Evolutionary conservation across 495 filamentous ascomycete genomes (phyloP).

Genomic region (Penicillium chermesinum): DNA sequence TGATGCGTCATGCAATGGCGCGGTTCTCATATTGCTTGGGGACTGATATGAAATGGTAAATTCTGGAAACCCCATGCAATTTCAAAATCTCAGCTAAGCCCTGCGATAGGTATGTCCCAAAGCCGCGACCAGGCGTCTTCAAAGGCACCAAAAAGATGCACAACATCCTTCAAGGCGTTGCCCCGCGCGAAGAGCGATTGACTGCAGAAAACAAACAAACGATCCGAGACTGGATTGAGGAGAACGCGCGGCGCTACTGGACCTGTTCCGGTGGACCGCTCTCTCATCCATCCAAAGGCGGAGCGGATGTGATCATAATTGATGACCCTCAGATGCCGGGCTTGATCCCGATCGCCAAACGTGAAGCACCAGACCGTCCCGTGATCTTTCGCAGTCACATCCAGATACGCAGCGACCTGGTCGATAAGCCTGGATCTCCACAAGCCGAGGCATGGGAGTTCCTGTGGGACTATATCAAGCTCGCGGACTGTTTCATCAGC

Average conservation of each 20-base stretch:
- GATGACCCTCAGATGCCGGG: slow-evolving; percentile 90
- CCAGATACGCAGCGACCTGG: slow-evolving; percentile 73
- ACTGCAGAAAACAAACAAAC: slow-evolving; percentile 52
- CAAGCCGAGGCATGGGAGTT: slow-evolving; percentile 74
- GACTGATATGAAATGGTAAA: slow-evolving; percentile 72
- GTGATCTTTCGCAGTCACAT: slow-evolving; percentile 80
- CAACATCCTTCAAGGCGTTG: slow-evolving; percentile 87
- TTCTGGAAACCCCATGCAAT: background rate
- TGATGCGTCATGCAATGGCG: slow-evolving; percentile 83
- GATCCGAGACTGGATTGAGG: slow-evolving; percentile 68
- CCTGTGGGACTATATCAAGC: slow-evolving; percentile 67
- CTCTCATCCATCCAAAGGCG: slow-evolving; percentile 59
- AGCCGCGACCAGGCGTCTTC: slow-evolving; percentile 79
- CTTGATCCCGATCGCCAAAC: slow-evolving; percentile 72
- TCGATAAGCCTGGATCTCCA: slow-evolving; percentile 54
- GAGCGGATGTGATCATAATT: slow-evolving; percentile 73
- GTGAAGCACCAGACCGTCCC: slow-evolving; percentile 64
- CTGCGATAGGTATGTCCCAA: slow-evolving; percentile 62
- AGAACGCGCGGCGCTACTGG: slow-evolving; percentile 78
- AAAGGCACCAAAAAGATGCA: slow-evolving; percentile 86
- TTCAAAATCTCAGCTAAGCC: background rate
- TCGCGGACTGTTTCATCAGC: slow-evolving; percentile 75
- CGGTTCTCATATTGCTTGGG: slow-evolving; percentile 65
- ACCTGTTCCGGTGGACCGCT: slow-evolving; percentile 63
- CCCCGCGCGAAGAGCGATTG: slow-evolving; percentile 56